Base-by-base conservation (phyloP, 108 stramenopile genomes). In the Skeletonema tropicum region DNA sequence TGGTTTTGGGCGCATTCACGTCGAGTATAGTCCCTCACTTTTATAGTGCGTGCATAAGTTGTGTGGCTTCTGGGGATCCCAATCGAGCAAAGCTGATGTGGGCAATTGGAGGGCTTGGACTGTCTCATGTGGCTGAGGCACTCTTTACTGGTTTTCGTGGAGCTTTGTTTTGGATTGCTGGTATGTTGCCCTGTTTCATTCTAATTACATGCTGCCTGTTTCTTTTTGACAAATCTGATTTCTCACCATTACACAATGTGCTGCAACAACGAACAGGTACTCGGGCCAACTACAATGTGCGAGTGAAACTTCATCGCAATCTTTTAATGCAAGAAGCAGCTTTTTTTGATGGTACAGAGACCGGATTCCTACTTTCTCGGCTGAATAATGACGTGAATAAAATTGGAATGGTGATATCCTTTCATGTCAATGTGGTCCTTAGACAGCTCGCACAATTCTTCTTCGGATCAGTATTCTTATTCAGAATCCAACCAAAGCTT, bases 371-470 rank as follows among this genome's bases (percentile, higher is more conserved):
- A 19, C 70, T 94, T 10, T 88, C 87, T 64, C 88, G 92, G 55
- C 82, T 97, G 19, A 90, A 93, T 62, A 92, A 92, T 67, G 93
- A 96, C 69, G 93, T 94, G n/a, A 93, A 92, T 71, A 90, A 90
- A 62, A 94, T 97, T 68, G 90, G 91, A 33, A 85, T 85, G 83
- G 87, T 93, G 5, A 88, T 96, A 46, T 86, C 86, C 0, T 92
- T 91, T 75, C 92, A 96, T 57, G 85, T 96, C 8, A 93, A 93
- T 46, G 88, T 93, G 15, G 87, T 96, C 10, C 59, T 89, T n/a
- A 88, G 92, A 31, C 92, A 93, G 62, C 68, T 93, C 57, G 90
- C 90, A 25, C 91, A 93, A 42, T 92, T 92, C 32, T 23, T 92
- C 32, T 91, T 92, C 68, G 94, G 92, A 19, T 83, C 87, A 10